Conservation (phyloP, 768 basidiomycete species). For the Russula foetens region DNA sequence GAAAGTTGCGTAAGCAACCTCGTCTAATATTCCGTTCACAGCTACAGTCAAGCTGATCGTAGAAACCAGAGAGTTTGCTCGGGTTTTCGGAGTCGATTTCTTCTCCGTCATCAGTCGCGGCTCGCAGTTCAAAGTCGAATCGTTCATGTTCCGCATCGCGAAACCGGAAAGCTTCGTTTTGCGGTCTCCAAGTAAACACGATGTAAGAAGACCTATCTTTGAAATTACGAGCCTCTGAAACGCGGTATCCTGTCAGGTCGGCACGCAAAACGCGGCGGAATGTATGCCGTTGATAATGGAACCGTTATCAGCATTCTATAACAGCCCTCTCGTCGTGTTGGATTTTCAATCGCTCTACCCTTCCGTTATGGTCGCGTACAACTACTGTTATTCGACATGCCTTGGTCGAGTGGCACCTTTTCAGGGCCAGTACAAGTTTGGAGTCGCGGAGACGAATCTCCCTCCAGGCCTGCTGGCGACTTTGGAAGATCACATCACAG, state of each 20-base stretch:
- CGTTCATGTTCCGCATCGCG: conserved; percentile 94
- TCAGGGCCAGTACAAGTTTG: conserved; percentile 82
- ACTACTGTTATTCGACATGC: conserved; percentile 95
- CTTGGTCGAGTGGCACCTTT: conserved; percentile 84
- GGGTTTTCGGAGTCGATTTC: conserved; percentile 96
- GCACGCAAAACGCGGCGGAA: conserved; percentile 92
- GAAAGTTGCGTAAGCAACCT: conserved; percentile 70
- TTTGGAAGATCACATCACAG: conserved; percentile 67
- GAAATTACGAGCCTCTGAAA: not conserved
- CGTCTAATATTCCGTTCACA: not conserved
- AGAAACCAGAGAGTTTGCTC: conserved; percentile 77
- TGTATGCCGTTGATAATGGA: conserved; percentile 95
- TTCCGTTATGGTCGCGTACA: conserved; percentile 97
- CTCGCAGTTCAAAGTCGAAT: conserved; percentile 98
- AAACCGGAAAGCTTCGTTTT: conserved; percentile 93
- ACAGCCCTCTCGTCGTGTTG: conserved; percentile 83
- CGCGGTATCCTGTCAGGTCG: conserved; percentile 53
- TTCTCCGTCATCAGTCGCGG: conserved; percentile 91
- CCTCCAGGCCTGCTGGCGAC: conserved; percentile 59
- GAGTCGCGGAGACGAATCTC: conserved; percentile 65
- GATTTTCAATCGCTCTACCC: conserved; percentile 98
- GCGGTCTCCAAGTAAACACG: conserved; percentile 78
- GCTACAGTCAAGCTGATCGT: not conserved
- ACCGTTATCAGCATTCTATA: conserved; percentile 87
- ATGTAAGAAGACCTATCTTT: conserved; percentile 38